phyloP scores from a whole-genome alignment of 1,284 basidiomycete species.

The Trametes versicolor region DNA sequence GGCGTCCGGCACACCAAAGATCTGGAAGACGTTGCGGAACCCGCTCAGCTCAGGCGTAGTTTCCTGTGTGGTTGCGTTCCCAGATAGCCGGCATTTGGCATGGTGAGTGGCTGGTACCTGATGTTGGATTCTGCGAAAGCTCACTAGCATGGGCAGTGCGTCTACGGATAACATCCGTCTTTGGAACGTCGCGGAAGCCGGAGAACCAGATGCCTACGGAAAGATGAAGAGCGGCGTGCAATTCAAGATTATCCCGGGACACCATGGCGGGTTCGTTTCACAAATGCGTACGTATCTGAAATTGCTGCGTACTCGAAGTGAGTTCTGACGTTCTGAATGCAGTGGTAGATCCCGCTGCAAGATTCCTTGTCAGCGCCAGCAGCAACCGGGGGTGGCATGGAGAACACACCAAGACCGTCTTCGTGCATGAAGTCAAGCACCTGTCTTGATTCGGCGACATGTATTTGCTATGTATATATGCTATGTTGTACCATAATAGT shows the following conservation, averaged over 20 bases:
- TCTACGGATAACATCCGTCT: slow-evolving; percentile 94
- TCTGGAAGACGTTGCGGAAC: slow-evolving; percentile 86
- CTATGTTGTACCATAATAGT: slow-evolving; percentile 5
- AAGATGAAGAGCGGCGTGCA: slow-evolving; percentile 74
- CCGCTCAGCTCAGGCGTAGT: slow-evolving; percentile 92
- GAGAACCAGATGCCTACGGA: slow-evolving; percentile 68
- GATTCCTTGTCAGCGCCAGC: slow-evolving; percentile 91
- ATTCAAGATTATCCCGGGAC: slow-evolving; percentile 97
- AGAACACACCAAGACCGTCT: slow-evolving; percentile 87
- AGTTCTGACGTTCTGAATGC: slow-evolving; percentile 27
- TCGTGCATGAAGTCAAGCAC: slow-evolving; percentile 89
- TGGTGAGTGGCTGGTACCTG: slow-evolving; percentile 62
- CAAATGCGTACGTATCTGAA: slow-evolving; percentile 73
- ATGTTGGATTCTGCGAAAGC: neutral
- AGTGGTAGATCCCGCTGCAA: slow-evolving; percentile 90
- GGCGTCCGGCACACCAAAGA: slow-evolving; percentile 67
- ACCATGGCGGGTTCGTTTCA: slow-evolving; percentile 94
- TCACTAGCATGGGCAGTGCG: slow-evolving; percentile 61
- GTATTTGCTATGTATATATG: slow-evolving; percentile 7
- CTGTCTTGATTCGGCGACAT: slow-evolving; percentile 37
- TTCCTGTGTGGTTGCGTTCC: slow-evolving; percentile 90
- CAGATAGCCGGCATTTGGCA: slow-evolving; percentile 90
- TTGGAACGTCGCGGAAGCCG: slow-evolving; percentile 90
- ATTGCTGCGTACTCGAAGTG: neutral
- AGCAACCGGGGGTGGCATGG: slow-evolving; percentile 97